These are phyloP conservation scores for Bruguiera gymnorhiza DNA, from an alignment of 345 rosid genomes.

Conservation along the genomic window DNA sequence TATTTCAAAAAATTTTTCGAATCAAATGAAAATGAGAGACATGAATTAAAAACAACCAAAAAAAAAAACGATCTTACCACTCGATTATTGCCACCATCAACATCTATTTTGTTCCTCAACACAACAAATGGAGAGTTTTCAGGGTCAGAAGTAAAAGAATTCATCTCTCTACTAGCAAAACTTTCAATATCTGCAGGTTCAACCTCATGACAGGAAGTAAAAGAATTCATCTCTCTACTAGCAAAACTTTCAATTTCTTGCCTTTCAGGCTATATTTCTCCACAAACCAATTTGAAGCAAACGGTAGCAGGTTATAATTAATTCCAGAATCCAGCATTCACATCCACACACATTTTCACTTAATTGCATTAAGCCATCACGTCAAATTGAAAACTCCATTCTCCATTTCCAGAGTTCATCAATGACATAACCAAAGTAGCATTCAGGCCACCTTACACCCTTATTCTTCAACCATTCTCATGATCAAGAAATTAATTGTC, in stretches of 20 bases:
- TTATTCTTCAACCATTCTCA: not conserved
- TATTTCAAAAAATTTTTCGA: not conserved
- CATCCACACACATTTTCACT: no score
- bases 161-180: slow-evolving; percentile 54
- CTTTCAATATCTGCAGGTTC: slow-evolving; percentile 84
- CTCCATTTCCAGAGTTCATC: no score
- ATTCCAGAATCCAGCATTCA: not conserved
- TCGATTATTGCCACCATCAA: slow-evolving; percentile 34
- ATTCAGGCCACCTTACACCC: not conserved
- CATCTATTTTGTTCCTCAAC: slow-evolving; percentile 2
- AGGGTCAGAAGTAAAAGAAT: slow-evolving; percentile 42
- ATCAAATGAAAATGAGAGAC: not conserved
- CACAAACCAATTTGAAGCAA: not conserved
- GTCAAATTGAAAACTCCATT: not conserved
- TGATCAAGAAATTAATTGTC: not conserved
- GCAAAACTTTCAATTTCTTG: not conserved
- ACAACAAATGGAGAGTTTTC: slow-evolving; percentile 35
- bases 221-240: not conserved
- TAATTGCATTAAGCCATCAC: not conserved
- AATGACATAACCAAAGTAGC: not conserved
- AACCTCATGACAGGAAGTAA: slow-evolving; percentile 41
- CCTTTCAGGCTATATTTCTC: not conserved
- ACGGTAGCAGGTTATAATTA: not conserved
- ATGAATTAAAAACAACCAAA: not conserved
- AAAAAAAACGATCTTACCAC: slow-evolving; percentile 52